phyloP scores from a whole-genome alignment of 768 basidiomycete genomes.

The Mycena vulgaris region DNA sequence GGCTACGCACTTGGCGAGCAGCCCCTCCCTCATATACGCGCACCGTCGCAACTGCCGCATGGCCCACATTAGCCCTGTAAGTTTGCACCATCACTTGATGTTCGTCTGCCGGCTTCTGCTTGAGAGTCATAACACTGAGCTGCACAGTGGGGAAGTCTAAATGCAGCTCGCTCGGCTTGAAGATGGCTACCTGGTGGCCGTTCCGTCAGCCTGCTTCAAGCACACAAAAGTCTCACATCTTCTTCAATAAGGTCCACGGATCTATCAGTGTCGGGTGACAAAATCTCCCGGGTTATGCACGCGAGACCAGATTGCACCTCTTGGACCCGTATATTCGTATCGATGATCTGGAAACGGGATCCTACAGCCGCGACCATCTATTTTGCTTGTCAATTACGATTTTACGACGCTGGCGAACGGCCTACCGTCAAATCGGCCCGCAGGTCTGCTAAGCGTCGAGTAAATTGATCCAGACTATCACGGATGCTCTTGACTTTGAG shows the following conservation, averaged over 20 bases:
- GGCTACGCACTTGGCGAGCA: neutral
- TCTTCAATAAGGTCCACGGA: slow-evolving; percentile 6
- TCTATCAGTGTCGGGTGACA: neutral
- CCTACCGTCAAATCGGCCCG: slow-evolving; percentile 16
- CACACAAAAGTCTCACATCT: neutral
- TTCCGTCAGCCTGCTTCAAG: neutral
- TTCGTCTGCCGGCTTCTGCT: neutral
- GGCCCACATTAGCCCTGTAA: slow-evolving; percentile 1
- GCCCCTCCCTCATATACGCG: slow-evolving; percentile 4
- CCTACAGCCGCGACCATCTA: slow-evolving; percentile 17
- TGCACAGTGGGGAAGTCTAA: slow-evolving; percentile 3
- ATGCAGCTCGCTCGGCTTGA: slow-evolving; percentile 18
- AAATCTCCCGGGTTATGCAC: neutral
- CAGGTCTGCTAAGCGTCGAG: neutral
- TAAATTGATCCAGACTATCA: slow-evolving; percentile 5
- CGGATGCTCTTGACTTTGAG: slow-evolving; percentile 20
- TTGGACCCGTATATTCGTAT: neutral
- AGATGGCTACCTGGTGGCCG: neutral
- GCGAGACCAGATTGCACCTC: neutral
- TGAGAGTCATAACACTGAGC: slow-evolving; percentile 1
- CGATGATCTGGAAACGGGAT: slow-evolving; percentile 11
- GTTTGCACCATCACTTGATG: neutral
- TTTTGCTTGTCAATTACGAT: neutral
- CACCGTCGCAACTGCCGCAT: neutral
- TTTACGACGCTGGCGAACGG: neutral